Evolutionary conservation across 2,329 filamentous ascomycete genomes (phyloP).

Genomic region (Penicillium vulpinum): DNA sequence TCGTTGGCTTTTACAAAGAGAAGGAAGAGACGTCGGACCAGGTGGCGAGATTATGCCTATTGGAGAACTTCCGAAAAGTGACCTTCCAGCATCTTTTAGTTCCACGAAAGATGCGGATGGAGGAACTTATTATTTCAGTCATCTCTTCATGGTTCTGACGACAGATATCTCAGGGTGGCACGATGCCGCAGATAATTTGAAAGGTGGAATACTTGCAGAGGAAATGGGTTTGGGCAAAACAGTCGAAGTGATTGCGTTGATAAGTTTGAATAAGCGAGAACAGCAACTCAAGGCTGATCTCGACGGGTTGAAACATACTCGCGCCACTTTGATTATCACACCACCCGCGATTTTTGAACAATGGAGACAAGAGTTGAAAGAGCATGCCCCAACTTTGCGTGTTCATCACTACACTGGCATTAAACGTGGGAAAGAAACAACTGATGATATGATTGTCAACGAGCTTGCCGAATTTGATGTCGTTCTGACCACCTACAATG

Average conservation of each 20-base stretch:
- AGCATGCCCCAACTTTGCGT: conserved; percentile 57
- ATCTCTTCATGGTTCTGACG: conserved; percentile 43
- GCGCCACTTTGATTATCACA: conserved; percentile 63
- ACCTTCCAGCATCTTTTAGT: conserved; percentile 43
- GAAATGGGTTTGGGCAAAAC: conserved; percentile 55
- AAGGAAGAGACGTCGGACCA: conserved; percentile 39
- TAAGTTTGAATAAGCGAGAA: conserved; percentile 42
- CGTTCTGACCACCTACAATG: conserved; percentile 64
- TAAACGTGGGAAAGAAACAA: conserved; percentile 34
- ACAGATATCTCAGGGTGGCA: conserved; percentile 38
- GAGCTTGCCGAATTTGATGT: conserved; percentile 54
- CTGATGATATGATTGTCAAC: conserved; percentile 46
- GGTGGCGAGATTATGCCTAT: conserved; percentile 32
- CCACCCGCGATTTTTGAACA: conserved; percentile 62
- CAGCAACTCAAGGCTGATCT: conserved; percentile 18
- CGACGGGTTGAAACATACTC: conserved; percentile 41
- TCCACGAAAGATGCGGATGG: conserved; percentile 41
- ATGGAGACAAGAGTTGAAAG: conserved; percentile 61
- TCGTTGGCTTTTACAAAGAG: conserved; percentile 48
- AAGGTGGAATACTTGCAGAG: conserved; percentile 51
- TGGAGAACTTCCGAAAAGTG: conserved; percentile 1
- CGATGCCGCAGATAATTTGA: conserved; percentile 31
- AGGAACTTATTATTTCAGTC: conserved; percentile 42
- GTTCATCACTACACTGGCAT: conserved; percentile 60
- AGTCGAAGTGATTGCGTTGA: conserved; percentile 50